phyloP scores from a whole-genome alignment of 2,329 filamentous ascomycete species.

The Didymella sp. region DNA sequence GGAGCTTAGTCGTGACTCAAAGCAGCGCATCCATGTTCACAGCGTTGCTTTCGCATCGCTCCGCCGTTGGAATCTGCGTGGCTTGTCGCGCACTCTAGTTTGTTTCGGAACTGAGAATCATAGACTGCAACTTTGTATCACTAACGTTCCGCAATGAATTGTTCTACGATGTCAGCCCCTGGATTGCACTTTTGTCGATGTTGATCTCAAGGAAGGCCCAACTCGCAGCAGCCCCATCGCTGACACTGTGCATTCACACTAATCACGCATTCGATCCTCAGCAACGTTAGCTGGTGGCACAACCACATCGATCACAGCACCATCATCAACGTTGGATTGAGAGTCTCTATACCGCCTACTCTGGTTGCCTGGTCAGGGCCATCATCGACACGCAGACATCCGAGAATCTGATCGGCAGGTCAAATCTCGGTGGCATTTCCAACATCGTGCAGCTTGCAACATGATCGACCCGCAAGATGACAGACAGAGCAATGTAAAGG shows the following conservation, averaged over 20 bases:
- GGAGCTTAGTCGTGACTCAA: not conserved
- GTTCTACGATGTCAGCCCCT: not conserved
- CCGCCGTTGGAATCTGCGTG: not conserved
- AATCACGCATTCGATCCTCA: not conserved
- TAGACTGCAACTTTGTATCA: not conserved
- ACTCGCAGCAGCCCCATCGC: not conserved
- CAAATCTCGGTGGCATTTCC: slow-evolving; percentile 4
- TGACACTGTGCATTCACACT: not conserved
- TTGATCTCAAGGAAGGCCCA: not conserved
- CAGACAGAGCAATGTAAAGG: not conserved
- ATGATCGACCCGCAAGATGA: not conserved
- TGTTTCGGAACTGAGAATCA: not conserved
- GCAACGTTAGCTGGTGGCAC: not conserved
- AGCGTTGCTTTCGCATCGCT: not conserved
- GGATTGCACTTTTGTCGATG: not conserved
- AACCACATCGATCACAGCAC: not conserved
- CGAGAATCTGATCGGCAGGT: not conserved
- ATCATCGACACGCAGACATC: not conserved
- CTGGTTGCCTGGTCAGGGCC: not conserved
- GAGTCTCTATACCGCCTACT: not conserved
- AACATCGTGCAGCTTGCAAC: not conserved
- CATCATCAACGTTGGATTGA: not conserved
- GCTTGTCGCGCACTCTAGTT: not conserved
- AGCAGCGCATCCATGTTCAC: not conserved
- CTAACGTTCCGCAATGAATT: not conserved